phyloP scores from a whole-genome alignment of 345 rosid genomes.

The Laguncularia racemosa region DNA sequence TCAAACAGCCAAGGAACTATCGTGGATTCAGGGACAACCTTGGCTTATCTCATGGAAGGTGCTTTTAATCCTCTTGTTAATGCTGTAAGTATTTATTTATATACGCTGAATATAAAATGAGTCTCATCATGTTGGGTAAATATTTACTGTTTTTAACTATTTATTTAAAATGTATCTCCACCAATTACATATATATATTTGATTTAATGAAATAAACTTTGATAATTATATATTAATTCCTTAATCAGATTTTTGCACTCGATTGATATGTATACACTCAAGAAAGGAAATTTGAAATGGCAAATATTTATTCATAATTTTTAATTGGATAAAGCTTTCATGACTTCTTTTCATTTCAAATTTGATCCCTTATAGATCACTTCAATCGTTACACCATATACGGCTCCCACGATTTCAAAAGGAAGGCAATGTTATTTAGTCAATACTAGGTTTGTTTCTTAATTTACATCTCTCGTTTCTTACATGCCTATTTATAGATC shows the following conservation, averaged over 20 bases:
- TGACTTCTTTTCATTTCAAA: not conserved
- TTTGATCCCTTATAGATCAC: constrained; percentile 42
- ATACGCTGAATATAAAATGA: not conserved
- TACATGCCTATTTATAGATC: no score
- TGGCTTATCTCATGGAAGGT: constrained; percentile 77
- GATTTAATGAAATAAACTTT: no score
- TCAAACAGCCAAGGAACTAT: constrained; percentile 73
- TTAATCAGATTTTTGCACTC: no score
- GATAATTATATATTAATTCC: no score
- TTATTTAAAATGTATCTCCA: no score
- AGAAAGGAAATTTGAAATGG: no score
- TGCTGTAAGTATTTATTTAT: constrained; percentile 53
- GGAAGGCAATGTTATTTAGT: constrained; percentile 77
- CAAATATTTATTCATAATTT: no score
- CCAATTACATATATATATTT: no score
- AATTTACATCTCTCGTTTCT: not conserved
- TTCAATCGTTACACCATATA: constrained; percentile 41
- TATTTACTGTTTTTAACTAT: no score
- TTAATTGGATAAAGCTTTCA: no score
- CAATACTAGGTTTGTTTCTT: constrained; percentile 45
- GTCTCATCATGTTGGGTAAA: no score
- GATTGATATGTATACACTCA: no score
- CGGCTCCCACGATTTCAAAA: constrained; percentile 41
- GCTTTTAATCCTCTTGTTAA: constrained; percentile 70
- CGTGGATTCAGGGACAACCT: constrained; percentile 93